Evolutionary conservation across 257 asterid genomes (phyloP).

Genomic region (Orobanche coerulescens): DNA sequence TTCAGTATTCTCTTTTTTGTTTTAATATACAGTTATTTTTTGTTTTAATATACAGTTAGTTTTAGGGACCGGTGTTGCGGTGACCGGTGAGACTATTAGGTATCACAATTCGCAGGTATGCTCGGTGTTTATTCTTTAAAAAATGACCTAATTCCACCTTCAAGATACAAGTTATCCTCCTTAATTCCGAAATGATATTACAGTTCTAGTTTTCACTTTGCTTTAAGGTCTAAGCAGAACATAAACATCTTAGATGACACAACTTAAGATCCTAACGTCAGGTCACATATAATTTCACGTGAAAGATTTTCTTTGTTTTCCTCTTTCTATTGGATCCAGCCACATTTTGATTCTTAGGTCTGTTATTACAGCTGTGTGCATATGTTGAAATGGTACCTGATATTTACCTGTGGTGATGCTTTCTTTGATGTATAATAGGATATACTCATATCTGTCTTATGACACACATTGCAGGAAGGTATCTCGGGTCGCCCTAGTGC

Average conservation of each 20-base stretch:
- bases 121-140: background rate
- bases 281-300: background rate
- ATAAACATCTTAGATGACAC: background rate
- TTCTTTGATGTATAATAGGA: background rate
- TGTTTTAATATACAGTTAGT: too few relatives aligned
- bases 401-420: background rate
- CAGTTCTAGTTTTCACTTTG: background rate
- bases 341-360: background rate
- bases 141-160: background rate
- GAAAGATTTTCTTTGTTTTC: background rate
- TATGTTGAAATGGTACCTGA: background rate
- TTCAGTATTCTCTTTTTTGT: too few relatives aligned
- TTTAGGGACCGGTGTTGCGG: too few relatives aligned
- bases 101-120: too few relatives aligned
- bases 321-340: background rate
- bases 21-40: too few relatives aligned
- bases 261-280: background rate
- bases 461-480: constrained; percentile 27
- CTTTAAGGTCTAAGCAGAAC: background rate
- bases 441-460: constrained; percentile 8
- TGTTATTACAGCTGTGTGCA: background rate
- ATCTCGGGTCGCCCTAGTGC: constrained; percentile 23
- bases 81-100: too few relatives aligned
- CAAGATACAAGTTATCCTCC: background rate
- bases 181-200: background rate